phyloP scores from a whole-genome alignment of 331 rosid genomes.

The Erythrophleum ivorense region DNA sequence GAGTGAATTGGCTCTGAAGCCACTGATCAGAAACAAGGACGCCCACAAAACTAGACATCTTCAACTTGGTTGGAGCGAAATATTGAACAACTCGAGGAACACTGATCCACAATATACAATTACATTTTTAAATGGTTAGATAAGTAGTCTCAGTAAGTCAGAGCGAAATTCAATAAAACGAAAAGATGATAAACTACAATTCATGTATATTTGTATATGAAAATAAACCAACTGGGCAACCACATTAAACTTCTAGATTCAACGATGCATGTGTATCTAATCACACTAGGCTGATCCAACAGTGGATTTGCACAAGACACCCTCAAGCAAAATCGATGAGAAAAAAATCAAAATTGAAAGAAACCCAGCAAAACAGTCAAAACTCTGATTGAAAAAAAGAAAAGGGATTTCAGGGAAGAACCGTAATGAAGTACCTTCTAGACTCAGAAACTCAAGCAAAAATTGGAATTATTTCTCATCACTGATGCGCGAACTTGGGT shows the following conservation, averaged over 20 bases:
- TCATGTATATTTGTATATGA: conserved; percentile 8
- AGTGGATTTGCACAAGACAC: conserved; percentile 23
- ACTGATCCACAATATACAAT: neutral
- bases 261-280: conserved; percentile 33
- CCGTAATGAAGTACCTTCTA: conserved; percentile 48
- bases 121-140: neutral
- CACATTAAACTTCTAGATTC: conserved; percentile 21
- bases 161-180: conserved; percentile 4
- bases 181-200: conserved; percentile 28
- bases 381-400: conserved; percentile 21
- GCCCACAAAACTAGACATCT: conserved; percentile 88
- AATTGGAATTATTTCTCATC: conserved; percentile 33
- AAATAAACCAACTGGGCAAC: conserved; percentile 34
- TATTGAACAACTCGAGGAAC: neutral
- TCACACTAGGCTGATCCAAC: conserved; percentile 39
- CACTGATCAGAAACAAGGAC: conserved; percentile 83
- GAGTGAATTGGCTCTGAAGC: conserved; percentile 96
- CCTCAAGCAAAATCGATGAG: neutral
- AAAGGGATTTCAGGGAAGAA: neutral
- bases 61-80: conserved; percentile 33
- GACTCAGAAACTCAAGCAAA: conserved; percentile 44
- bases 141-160: neutral
- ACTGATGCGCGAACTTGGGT: neutral
- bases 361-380: conserved; percentile 21
- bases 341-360: neutral